Evolutionary conservation across 306 rosid genomes (phyloP), one percentile per base, ranked within the genome.

Genomic region (Erythrophleum fordii): DNA sequence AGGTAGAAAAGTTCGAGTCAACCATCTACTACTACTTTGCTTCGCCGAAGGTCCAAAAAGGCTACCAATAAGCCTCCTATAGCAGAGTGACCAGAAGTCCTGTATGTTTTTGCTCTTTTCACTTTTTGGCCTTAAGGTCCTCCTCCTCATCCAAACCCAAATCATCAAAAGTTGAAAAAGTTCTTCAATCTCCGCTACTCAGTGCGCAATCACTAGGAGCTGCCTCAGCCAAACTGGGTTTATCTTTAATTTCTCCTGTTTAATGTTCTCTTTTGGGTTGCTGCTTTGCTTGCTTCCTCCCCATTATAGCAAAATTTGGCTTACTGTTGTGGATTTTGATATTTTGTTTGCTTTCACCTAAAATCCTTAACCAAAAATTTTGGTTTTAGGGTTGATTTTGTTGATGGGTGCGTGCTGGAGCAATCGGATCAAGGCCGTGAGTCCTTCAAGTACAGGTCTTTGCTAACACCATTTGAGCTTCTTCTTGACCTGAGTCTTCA

Each of bases 361-460:
- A 78, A 72, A 84, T 77, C 35, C 45, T 70, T 65, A 39, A 53
- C 61, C 84, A 76, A 70, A 78, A 49, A 28, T 48, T 20, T 68
- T 87, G 53, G 20, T 69, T 67, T 29, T 46, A 75, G 55, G 79
- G 75, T 65, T 80, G 76, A 52, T 83, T 80, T 68, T 83, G 83
- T 87, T 69, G 89, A 96, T 93, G 99, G 99, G 99, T 85, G 87
- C 89, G 87, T 96, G 98, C 82, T 93, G 94, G 94, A 93, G 99
- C 81, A 91, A 84, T 53, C 86, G 83, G 79, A 84, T 92, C 77
- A 92, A 91, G 90, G 85, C 97, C 11, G 87, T 88, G 83, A 87
- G 87, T 85, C 82, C 93, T 83, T 87, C 87, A 62, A 79, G 75
- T 80, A 82, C 92, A 83, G 99, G 99, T 68, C 29, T 41, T 42